phyloP scores from a whole-genome alignment of 2,329 filamentous ascomycete genomes.

The Scleromitrula shiraiana region DNA sequence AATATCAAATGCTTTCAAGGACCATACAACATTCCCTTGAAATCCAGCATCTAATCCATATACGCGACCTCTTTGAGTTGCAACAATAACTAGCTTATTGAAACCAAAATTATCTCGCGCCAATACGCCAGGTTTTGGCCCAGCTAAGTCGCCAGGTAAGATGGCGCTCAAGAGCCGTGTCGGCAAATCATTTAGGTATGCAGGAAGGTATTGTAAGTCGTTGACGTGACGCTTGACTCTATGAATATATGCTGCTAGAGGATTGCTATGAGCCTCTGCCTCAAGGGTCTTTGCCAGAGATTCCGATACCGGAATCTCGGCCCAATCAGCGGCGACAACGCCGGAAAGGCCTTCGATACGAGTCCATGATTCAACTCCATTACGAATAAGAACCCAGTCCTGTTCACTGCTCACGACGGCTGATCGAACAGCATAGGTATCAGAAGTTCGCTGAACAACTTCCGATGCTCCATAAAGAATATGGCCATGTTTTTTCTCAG shows the following conservation, averaged over 20 bases:
- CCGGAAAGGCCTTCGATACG: conserved; percentile 77
- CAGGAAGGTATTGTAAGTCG: conserved; percentile 70
- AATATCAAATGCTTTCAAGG: conserved; percentile 53
- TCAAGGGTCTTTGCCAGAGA: conserved; percentile 73
- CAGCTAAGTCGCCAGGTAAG: conserved; percentile 43
- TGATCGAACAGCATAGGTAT: conserved; percentile 68
- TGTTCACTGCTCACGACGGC: conserved; percentile 59
- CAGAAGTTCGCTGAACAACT: conserved; percentile 61
- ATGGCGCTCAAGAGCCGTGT: conserved; percentile 56
- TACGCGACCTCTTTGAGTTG: conserved; percentile 69
- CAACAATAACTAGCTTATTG: conserved; percentile 74
- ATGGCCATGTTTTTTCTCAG: conserved; percentile 33
- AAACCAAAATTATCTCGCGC: conserved; percentile 75
- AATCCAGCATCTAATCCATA: conserved; percentile 73
- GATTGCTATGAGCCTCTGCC: conserved; percentile 76
- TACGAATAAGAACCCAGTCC: conserved; percentile 78
- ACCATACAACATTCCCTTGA: conserved; percentile 70
- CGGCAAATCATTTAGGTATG: conserved; percentile 63
- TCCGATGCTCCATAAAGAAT: conserved; percentile 66
- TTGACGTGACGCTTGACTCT: conserved; percentile 73
- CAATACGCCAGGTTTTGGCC: conserved; percentile 39
- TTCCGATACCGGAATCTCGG: conserved; percentile 65
- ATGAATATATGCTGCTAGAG: conserved; percentile 76
- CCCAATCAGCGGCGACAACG: conserved; percentile 72
- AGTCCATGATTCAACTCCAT: conserved; percentile 73